A percentile compares a stretch with the other conserved stretches of the same genome.
phyloP scores from a whole-genome alignment of 257 asterid genomes.

The Primulina tabacum region DNA sequence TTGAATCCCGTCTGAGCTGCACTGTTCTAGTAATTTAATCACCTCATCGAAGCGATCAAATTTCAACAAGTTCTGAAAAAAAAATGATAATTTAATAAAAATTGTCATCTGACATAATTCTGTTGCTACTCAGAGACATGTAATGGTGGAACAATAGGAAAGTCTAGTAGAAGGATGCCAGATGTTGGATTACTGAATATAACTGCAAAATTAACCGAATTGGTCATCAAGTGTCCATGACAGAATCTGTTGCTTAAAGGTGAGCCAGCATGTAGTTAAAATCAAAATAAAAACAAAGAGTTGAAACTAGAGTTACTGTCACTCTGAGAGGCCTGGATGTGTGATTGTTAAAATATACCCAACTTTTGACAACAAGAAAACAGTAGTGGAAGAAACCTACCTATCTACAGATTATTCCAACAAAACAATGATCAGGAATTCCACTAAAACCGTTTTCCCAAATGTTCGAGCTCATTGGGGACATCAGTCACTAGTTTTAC shows the following conservation, averaged over 20 bases:
- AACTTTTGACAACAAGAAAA: constrained; percentile 4
- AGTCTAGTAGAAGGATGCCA: neutral
- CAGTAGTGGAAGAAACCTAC: constrained; percentile 2
- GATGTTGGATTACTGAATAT: neutral
- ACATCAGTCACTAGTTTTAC: no score
- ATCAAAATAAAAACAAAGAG: constrained; percentile 2
- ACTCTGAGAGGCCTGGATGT: constrained; percentile 6
- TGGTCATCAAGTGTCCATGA: constrained; percentile 3
- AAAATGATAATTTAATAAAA: constrained; percentile 13
- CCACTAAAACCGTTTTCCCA: neutral
- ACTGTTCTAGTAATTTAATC: constrained; percentile 46
- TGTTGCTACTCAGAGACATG: constrained; percentile 15
- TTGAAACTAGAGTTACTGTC: neutral
- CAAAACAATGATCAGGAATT: neutral
- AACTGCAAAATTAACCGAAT: neutral
- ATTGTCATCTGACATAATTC: constrained; percentile 3
- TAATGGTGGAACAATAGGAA: constrained; percentile 11
- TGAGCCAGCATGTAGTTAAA: neutral
- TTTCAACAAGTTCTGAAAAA: constrained; percentile 49
- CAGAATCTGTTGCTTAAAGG: neutral
- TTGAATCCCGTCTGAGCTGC: constrained; percentile 48
- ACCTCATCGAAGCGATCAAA: constrained; percentile 52
- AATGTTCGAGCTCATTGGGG: neutral
- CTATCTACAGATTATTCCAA: constrained; percentile 6
- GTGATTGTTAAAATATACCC: neutral